A percentile compares a stretch with the other conserved stretches of the same genome.
These are phyloP conservation scores for Pholiota adiposa DNA, from an alignment of 1,284 basidiomycete genomes.

Conservation along the genomic window DNA sequence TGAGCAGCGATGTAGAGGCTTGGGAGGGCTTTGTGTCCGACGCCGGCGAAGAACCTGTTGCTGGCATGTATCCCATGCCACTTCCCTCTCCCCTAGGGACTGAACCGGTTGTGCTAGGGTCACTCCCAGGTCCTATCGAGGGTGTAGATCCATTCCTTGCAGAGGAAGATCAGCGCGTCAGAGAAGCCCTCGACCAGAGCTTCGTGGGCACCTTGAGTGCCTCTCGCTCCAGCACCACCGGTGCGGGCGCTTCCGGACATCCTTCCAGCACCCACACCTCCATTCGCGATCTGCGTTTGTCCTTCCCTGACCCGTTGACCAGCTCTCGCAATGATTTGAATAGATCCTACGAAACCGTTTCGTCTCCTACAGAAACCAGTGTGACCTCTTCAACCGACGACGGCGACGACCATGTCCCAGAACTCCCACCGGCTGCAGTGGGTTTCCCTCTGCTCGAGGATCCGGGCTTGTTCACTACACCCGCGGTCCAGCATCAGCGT, in stretches of 20 bases:
- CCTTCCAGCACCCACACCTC: conserved; percentile 58
- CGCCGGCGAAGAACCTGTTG: conserved; percentile 49
- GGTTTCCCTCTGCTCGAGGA: conserved; percentile 32
- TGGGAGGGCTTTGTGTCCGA: conserved; percentile 78
- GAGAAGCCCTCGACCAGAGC: conserved; percentile 76
- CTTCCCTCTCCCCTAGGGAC: conserved; percentile 33
- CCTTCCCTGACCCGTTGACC: conserved; percentile 77
- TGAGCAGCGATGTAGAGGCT: conserved; percentile 65
- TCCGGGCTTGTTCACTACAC: conserved; percentile 41
- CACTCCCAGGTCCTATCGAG: conserved; percentile 30
- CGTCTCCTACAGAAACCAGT: conserved; percentile 34
- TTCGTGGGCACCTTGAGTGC: conserved; percentile 75
- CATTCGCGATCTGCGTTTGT: conserved; percentile 71
- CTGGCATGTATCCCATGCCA: conserved; percentile 35
- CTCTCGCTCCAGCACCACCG: conserved; percentile 66
- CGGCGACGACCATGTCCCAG: conserved; percentile 21
- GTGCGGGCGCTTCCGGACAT: conserved; percentile 33
- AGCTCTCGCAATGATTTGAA: conserved; percentile 63
- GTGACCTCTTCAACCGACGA: conserved; percentile 27
- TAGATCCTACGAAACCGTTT: conserved; percentile 54
- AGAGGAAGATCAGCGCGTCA: conserved; percentile 67
- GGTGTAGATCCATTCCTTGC: conserved; percentile 27
- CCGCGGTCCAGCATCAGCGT: conserved; percentile 41
- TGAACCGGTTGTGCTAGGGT: conserved; percentile 32
- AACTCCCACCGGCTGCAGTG: conserved; percentile 19